Percentiles rank a stretch among this genome's conserved stretches.
Conservation (phyloP, 129 eudicot genomes). For the Lonicera japonica region DNA sequence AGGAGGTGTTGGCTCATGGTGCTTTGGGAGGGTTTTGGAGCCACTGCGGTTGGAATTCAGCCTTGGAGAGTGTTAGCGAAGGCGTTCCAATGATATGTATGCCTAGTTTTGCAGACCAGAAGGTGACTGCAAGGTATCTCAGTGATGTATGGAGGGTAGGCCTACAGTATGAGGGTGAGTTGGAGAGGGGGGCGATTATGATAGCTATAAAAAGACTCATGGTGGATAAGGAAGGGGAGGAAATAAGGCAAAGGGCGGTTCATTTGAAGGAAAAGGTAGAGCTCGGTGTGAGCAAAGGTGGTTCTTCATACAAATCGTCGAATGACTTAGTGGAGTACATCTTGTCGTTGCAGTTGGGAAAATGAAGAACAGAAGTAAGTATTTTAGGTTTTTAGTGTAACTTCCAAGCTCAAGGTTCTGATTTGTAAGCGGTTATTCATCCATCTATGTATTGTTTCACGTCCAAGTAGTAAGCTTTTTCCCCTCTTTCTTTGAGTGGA, state of each 20-base stretch:
- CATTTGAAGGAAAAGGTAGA: constrained; percentile 27
- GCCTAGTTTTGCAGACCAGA: constrained; percentile 38
- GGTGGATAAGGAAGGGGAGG: constrained; percentile 39
- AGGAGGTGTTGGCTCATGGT: constrained; percentile 40
- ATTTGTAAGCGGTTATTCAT: too few relatives aligned
- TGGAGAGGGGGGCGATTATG: constrained; percentile 25
- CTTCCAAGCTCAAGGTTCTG: too few relatives aligned
- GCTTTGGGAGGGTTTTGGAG: constrained; percentile 53
- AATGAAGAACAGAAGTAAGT: background rate
- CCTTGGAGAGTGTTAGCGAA: too few relatives aligned
- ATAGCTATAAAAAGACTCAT: constrained; percentile 27
- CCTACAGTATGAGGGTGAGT: constrained; percentile 23
- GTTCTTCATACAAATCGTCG: constrained; percentile 30
- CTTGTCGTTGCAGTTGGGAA: constrained; percentile 15
- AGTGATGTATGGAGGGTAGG: constrained; percentile 38
- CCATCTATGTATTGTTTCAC: too few relatives aligned
- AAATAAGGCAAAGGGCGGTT: constrained; percentile 27
- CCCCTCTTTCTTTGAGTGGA: too few relatives aligned
- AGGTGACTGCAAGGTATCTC: constrained; percentile 31
- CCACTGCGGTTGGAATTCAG: constrained; percentile 65
- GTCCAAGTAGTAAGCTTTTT: too few relatives aligned
- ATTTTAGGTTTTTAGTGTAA: too few relatives aligned
- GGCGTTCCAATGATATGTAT: constrained; percentile 47
- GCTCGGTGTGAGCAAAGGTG: constrained; percentile 13
- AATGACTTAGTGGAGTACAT: constrained; percentile 22